Evolutionary conservation across 2,329 filamentous ascomycete species (phyloP).

Genomic region (Fusarium pseudoanthophilum): DNA sequence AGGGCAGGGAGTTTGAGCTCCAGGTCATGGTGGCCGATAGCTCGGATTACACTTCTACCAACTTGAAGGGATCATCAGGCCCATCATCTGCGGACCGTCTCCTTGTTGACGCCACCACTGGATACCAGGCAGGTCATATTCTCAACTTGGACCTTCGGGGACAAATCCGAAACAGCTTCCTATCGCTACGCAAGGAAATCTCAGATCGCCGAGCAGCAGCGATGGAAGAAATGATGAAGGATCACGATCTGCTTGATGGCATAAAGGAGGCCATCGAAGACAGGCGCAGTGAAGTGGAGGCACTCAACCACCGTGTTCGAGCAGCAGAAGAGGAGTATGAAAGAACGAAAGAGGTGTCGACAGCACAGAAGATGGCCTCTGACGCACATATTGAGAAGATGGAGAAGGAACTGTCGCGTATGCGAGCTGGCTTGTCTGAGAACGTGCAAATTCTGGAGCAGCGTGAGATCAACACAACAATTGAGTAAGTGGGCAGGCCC

Average conservation of each 20-base stretch:
- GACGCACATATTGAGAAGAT: conserved; percentile 98
- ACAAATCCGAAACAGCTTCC: conserved; percentile 80
- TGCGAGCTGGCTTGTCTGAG: conserved; percentile 85
- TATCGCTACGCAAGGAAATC: conserved; percentile 85
- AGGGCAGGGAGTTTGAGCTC: conserved; percentile 86
- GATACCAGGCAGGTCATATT: conserved; percentile 90
- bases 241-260: conserved; percentile 91
- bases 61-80: conserved; percentile 58
- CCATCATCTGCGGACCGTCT: conserved; percentile 74
- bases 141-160: conserved; percentile 90
- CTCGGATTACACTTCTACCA: conserved; percentile 78
- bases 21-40: conserved; percentile 81
- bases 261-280: conserved; percentile 98
- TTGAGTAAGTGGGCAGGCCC: conserved; percentile 74
- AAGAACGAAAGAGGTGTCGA: conserved; percentile 87
- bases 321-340: conserved; percentile 95
- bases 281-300: conserved; percentile 91
- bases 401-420: conserved; percentile 96
- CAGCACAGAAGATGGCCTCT: conserved; percentile 85
- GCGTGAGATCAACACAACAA: conserved; percentile 94
- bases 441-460: conserved; percentile 93
- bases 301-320: conserved; percentile 86
- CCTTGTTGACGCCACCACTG: conserved; percentile 81
- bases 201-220: conserved; percentile 85
- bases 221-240: conserved; percentile 92